These are phyloP conservation scores for Phytophthora uliginosa DNA, from an alignment of 352 stramenopile species.

Conservation along the genomic window DNA sequence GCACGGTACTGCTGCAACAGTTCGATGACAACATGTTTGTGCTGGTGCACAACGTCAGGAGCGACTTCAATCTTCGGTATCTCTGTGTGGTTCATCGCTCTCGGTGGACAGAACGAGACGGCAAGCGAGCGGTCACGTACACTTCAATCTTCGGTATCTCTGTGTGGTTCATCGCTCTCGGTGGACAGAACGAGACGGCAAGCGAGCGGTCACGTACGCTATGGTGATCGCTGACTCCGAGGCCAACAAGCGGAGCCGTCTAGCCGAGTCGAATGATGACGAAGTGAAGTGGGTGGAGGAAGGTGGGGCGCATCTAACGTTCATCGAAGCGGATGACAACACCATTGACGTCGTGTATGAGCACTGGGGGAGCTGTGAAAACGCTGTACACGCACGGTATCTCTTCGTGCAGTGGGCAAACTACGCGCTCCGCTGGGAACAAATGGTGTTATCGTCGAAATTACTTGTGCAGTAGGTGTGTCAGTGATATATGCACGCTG, in stretches of 20 bases:
- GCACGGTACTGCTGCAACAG: slow-evolving; percentile 29
- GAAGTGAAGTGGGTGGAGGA: slow-evolving; percentile 42
- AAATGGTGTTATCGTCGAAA: slow-evolving; percentile 14
- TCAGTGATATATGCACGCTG: slow-evolving; percentile 5
- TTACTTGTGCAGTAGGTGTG: not conserved
- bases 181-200: slow-evolving; percentile 16
- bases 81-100: slow-evolving; percentile 30
- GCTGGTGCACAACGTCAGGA: slow-evolving; percentile 20
- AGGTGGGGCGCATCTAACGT: slow-evolving; percentile 31
- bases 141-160: slow-evolving; percentile 32
- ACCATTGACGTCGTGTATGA: slow-evolving; percentile 39
- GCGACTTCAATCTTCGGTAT: slow-evolving; percentile 27
- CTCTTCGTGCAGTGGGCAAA: slow-evolving; percentile 57
- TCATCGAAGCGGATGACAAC: slow-evolving; percentile 28
- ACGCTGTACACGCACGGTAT: slow-evolving; percentile 44
- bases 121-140: slow-evolving; percentile 28
- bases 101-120: slow-evolving; percentile 13
- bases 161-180: slow-evolving; percentile 25
- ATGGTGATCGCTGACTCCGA: slow-evolving; percentile 40
- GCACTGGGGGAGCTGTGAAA: slow-evolving; percentile 42
- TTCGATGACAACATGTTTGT: slow-evolving; percentile 32
- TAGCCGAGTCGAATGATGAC: slow-evolving; percentile 19
- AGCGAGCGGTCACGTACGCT: slow-evolving; percentile 26
- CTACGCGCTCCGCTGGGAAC: slow-evolving; percentile 42
- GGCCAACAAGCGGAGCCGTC: slow-evolving; percentile 30